A percentile compares a stretch with the other conserved stretches of the same genome.
These are phyloP conservation scores for Russula brevipes DNA, from an alignment of 768 basidiomycete species.

Conservation along the genomic window DNA sequence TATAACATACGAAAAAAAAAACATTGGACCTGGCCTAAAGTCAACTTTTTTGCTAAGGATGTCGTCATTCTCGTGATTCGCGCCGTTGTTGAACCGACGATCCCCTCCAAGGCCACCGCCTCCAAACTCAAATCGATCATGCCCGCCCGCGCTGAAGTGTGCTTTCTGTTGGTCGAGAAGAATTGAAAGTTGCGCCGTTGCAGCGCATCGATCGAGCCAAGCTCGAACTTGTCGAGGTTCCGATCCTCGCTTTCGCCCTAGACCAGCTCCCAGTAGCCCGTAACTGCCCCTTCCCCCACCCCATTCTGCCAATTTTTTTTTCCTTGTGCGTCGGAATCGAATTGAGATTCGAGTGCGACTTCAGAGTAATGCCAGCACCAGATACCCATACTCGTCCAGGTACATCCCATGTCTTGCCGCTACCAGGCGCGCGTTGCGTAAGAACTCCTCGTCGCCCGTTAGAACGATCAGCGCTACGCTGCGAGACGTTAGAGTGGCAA, in stretches of 20 bases:
- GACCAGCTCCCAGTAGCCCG: slow-evolving; percentile 22
- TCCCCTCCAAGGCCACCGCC: neutral
- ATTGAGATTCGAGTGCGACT: slow-evolving; percentile 1
- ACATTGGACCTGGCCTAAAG: no score
- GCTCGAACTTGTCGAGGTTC: slow-evolving; percentile 21
- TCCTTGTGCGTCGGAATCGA: neutral
- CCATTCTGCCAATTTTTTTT: neutral
- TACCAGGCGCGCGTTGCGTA: slow-evolving; percentile 36
- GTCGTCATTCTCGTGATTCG: no score
- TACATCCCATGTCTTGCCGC: slow-evolving; percentile 45
- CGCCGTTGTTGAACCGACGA: no score
- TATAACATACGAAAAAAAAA: no score
- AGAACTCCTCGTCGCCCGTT: slow-evolving; percentile 54
- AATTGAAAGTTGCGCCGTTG: slow-evolving; percentile 24
- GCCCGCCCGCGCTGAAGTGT: slow-evolving; percentile 9
- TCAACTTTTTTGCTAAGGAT: no score
- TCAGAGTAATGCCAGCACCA: slow-evolving; percentile 48
- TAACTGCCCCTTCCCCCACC: no score
- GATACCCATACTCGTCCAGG: slow-evolving; percentile 56
- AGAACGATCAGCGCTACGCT: slow-evolving; percentile 49
- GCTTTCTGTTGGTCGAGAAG: neutral
- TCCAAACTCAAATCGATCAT: neutral
- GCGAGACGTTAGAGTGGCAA: slow-evolving; percentile 44
- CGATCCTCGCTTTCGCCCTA: slow-evolving; percentile 20
- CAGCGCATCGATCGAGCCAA: slow-evolving; percentile 15